A percentile compares a stretch with the other conserved stretches of the same genome.
Conservation (phyloP, 192 early-diverging fungal species). For the Coemansia sp. region DNA sequence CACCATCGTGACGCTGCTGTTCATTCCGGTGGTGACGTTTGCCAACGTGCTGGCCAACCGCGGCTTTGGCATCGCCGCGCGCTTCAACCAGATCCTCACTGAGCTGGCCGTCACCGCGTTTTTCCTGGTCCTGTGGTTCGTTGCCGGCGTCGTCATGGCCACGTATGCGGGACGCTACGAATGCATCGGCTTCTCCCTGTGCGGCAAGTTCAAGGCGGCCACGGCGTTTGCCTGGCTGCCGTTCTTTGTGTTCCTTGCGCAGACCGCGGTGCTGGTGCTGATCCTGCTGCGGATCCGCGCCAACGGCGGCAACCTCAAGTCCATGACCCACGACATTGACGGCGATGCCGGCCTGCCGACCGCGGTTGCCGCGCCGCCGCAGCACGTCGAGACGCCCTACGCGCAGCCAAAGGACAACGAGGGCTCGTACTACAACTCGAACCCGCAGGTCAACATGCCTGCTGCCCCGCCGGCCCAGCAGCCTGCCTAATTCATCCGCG, state of each 20-base stretch:
- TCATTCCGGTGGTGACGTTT: conserved; percentile 25
- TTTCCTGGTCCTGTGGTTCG: conserved; percentile 30
- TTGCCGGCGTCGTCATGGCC: conserved; percentile 43
- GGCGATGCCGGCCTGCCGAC: conserved; percentile 10
- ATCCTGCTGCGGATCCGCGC: conserved; percentile 19
- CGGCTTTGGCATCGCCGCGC: conserved; percentile 12
- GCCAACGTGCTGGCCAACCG: conserved; percentile 16
- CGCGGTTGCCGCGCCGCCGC: conserved; percentile 15
- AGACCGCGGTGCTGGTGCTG: conserved; percentile 11
- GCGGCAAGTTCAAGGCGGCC: conserved; percentile 33
- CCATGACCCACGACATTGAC: conserved; percentile 22
- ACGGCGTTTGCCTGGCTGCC: conserved; percentile 40
- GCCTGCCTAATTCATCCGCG: not conserved
- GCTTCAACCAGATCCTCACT: conserved; percentile 20
- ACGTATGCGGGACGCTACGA: conserved; percentile 17
- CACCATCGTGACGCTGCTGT: conserved; percentile 25
- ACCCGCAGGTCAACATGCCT: conserved; percentile 43
- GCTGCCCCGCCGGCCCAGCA: conserved; percentile 9
- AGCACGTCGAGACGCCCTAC: conserved; percentile 18
- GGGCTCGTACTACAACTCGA: conserved; percentile 31
- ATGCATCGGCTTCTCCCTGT: conserved; percentile 16
- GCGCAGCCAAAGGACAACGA: conserved; percentile 13
- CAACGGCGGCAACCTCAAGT: conserved; percentile 21
- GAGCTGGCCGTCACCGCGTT: conserved; percentile 14
- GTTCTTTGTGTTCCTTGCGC: conserved; percentile 26